Evolutionary conservation across 2,329 filamentous ascomycete genomes (phyloP), one percentile per base, ranked within the genome.

Genomic region (Fusarium musae): DNA sequence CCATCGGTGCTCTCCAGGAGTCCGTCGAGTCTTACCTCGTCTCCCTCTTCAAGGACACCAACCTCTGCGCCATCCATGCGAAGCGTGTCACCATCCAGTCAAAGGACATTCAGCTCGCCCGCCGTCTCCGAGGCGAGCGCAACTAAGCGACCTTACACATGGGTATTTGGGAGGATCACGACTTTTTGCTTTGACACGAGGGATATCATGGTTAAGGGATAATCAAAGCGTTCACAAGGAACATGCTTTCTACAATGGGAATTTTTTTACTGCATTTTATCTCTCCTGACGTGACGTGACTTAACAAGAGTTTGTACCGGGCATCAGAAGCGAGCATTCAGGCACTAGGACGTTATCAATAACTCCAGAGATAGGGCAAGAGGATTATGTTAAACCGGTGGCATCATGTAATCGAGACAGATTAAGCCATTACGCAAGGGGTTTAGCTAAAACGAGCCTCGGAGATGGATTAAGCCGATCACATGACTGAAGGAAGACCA

Each of bases 21-120:
- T 97, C 96, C 62, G 95, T 97, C 77, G 96, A 99, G 89, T 97
- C 96, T 5, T 98, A 98, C 87, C 93, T 99, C 80, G 95, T 98
- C 85, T 97, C 95, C 49, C 92, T 98, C 76, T 98, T 98, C 80
- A 95, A 98, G 86, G 96, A 98, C 84, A 98, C 96, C 87, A 98
- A 98, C 89, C 88, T 97, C 59, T 98, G 96, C 87, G 96, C 96
- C 82, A 97, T 98, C 85, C 96, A 98, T 87, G 96, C 96, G 86
- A 98, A 98, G 92, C 95, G 96, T 88, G 96, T 98, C 82, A 98
- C 96, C 82, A 98, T 98, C 86, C 96, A 96, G 86, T 92, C 92
- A 77, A 98, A 98, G 90, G 96, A 98, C 80, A 98, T 98, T 83
- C 96, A 98, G 87, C 91, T 98, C 57, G 95, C 96, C 81, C 93